phyloP scores from a whole-genome alignment of 202 grass and related monocot genomes.

The Eragrostis tef region DNA sequence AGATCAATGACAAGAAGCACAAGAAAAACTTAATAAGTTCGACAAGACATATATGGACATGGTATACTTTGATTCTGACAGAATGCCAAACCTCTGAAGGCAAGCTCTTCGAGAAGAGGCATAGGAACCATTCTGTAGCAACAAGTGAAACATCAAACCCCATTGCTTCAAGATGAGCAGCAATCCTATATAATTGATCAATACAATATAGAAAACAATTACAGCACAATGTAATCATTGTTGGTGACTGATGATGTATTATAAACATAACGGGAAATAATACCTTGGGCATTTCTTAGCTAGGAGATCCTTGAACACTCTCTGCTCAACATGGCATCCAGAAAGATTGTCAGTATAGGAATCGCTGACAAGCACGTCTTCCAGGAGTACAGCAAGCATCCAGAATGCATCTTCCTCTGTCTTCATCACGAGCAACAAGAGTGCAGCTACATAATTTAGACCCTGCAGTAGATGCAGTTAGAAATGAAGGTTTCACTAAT shows the following conservation, averaged over 20 bases:
- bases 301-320: slow-evolving; percentile 96
- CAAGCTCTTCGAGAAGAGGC: slow-evolving; percentile 92
- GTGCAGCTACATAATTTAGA: slow-evolving; percentile 94
- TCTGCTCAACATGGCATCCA: slow-evolving; percentile 97
- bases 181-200: slow-evolving; percentile 63
- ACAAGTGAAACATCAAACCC: slow-evolving; percentile 97
- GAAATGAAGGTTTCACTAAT: slow-evolving; percentile 8
- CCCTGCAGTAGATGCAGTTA: slow-evolving; percentile 61
- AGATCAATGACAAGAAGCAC: slow-evolving; percentile 13
- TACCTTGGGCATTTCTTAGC: slow-evolving; percentile 97
- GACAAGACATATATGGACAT: not conserved
- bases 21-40: slow-evolving; percentile 21
- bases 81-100: slow-evolving; percentile 80
- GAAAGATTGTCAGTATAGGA: slow-evolving; percentile 96
- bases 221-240: not conserved
- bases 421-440: slow-evolving; percentile 86
- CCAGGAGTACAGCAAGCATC: slow-evolving; percentile 93
- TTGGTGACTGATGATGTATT: not conserved
- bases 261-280: not conserved
- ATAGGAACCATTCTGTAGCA: slow-evolving; percentile 97
- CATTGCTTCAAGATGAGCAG: slow-evolving; percentile 86
- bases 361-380: slow-evolving; percentile 93
- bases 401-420: slow-evolving; percentile 98
- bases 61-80: not conserved
- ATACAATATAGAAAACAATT: slow-evolving; percentile 1